A percentile compares a stretch with the other conserved stretches of the same genome.
Evolutionary conservation across 2,329 filamentous ascomycete genomes (phyloP).

Genomic region (Corinectria fuckeliana): DNA sequence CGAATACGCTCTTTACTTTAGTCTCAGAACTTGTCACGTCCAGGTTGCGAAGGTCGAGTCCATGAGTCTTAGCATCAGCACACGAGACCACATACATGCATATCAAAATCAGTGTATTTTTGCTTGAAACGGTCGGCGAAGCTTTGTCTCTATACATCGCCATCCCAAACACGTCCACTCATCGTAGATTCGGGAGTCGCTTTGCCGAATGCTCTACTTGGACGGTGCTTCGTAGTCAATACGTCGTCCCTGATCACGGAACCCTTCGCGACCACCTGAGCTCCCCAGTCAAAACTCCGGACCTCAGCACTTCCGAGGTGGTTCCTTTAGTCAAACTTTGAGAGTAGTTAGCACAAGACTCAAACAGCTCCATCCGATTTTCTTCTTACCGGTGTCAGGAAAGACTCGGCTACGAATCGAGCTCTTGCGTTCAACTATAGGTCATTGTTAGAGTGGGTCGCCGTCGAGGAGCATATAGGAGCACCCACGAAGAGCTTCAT

Average conservation of each 20-base stretch:
- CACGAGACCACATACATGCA: background rate
- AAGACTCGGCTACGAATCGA: conserved; percentile 97
- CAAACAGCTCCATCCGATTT: background rate
- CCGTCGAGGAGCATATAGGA: background rate
- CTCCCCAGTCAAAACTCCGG: conserved; percentile 23
- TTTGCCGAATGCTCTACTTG: conserved; percentile 13
- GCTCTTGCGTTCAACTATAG: conserved; percentile 89
- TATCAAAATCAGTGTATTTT: conserved; percentile 28
- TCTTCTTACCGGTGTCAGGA: conserved; percentile 82
- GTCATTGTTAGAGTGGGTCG: conserved; percentile 23
- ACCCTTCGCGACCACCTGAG: conserved; percentile 22
- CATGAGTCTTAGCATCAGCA: background rate
- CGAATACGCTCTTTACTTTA: background rate
- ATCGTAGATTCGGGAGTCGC: conserved; percentile 14
- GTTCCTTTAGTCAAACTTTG: conserved; percentile 43
- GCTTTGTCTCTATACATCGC: conserved; percentile 33
- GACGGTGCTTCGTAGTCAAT: conserved; percentile 23
- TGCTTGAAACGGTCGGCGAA: conserved; percentile 26
- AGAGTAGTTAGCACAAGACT: conserved; percentile 14
- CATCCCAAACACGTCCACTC: conserved; percentile 19
- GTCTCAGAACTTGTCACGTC: background rate
- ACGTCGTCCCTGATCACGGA: conserved; percentile 19
- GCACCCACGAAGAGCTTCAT: conserved; percentile 97
- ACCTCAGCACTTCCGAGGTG: conserved; percentile 30
- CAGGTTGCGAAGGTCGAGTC: background rate